phyloP scores from a whole-genome alignment of 192 early-diverging fungal genomes.

The Entomortierella beljakovae region DNA sequence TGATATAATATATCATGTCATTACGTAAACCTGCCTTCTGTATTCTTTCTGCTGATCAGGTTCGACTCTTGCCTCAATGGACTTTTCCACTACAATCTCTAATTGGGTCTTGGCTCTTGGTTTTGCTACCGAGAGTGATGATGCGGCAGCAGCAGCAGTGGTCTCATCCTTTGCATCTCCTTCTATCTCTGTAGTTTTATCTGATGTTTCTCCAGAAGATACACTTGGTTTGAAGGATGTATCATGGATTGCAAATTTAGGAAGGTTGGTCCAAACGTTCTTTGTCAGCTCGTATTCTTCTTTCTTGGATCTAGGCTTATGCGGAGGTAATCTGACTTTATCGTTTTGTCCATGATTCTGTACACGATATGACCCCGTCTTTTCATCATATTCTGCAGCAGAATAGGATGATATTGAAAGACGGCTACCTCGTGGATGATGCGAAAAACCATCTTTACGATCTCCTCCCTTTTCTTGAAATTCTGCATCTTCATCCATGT shows the following conservation, averaged over 20 bases:
- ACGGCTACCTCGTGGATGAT: conserved; percentile 25
- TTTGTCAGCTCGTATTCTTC: conserved; percentile 48
- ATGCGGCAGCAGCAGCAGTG: neutral
- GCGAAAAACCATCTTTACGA: conserved; percentile 26
- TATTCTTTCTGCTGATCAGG: conserved; percentile 36
- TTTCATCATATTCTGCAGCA: conserved; percentile 28
- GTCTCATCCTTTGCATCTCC: neutral
- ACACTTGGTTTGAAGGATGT: conserved; percentile 20
- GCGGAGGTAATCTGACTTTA: conserved; percentile 25
- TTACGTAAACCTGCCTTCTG: conserved; percentile 14
- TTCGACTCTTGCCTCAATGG: conserved; percentile 18
- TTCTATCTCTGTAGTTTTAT: neutral
- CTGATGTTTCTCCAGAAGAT: neutral
- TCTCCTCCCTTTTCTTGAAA: conserved; percentile 9
- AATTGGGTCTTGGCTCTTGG: conserved; percentile 27
- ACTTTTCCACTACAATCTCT: conserved; percentile 32
- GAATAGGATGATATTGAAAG: conserved; percentile 34
- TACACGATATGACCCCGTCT: neutral
- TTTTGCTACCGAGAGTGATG: neutral
- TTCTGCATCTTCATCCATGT: conserved; percentile 18
- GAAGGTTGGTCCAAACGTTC: conserved; percentile 48
- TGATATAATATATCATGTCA: neutral
- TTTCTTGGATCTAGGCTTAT: conserved; percentile 30
- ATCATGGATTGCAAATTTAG: conserved; percentile 43
- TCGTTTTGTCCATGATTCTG: neutral